These are phyloP conservation scores for Chiua virens DNA, from an alignment of 768 basidiomycete species.

Conservation along the genomic window DNA sequence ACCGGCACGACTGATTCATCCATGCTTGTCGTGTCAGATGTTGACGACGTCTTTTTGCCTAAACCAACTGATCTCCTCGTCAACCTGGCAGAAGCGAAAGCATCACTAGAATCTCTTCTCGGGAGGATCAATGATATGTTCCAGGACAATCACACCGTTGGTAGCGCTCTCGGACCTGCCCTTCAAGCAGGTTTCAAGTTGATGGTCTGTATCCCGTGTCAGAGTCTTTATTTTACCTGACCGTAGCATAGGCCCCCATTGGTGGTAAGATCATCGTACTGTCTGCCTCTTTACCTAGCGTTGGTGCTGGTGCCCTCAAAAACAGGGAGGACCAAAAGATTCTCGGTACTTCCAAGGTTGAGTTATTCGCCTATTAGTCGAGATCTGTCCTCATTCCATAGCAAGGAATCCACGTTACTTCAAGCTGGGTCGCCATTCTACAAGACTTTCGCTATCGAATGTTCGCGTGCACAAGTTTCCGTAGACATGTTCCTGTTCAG, in stretches of 20 bases:
- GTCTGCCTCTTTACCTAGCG: constrained; percentile 80
- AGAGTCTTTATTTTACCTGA: not conserved
- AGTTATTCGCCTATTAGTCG: not conserved
- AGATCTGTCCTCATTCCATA: constrained; percentile 1
- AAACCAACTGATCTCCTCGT: constrained; percentile 96
- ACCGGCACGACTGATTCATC: constrained; percentile 73
- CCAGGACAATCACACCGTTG: constrained; percentile 90
- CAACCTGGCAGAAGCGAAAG: constrained; percentile 83
- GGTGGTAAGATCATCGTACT: constrained; percentile 93
- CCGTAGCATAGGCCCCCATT: constrained; percentile 65
- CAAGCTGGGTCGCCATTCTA: constrained; percentile 95
- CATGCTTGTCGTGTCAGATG: constrained; percentile 97
- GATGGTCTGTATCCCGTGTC: constrained; percentile 52
- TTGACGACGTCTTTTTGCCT: constrained; percentile 96
- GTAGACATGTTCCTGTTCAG: constrained; percentile 99
- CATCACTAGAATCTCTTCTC: constrained; percentile 78
- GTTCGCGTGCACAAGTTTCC: constrained; percentile 93
- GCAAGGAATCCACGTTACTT: constrained; percentile 84
- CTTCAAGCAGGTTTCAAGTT: constrained; percentile 95
- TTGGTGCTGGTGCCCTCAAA: constrained; percentile 91
- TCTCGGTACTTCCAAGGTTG: constrained; percentile 88
- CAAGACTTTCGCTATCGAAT: constrained; percentile 98
- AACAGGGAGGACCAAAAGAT: constrained; percentile 96
- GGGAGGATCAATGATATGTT: constrained; percentile 94
- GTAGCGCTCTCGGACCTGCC: constrained; percentile 92